Percentiles rank a stretch among this genome's conserved stretches.
phyloP scores from a whole-genome alignment of 768 basidiomycete genomes.

The Leccinellum albellum region DNA sequence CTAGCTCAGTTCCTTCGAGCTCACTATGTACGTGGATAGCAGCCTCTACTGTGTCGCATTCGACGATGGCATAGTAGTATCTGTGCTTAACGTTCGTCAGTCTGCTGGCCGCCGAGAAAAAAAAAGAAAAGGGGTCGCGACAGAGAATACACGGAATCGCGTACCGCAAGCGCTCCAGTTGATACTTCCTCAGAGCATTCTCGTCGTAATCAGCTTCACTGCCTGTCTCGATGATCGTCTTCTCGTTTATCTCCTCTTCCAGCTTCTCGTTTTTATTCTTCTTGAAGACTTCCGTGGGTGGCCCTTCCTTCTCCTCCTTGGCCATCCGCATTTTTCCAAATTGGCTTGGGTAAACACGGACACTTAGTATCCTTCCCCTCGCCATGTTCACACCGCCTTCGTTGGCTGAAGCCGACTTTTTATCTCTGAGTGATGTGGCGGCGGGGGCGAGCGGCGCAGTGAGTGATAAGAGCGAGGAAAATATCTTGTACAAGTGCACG shows the following conservation, averaged over 20 bases:
- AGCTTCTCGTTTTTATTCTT: conserved; percentile 38
- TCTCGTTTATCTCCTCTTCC: conserved; percentile 57
- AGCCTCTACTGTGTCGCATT: conserved; percentile 75
- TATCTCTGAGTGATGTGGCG: conserved; percentile 20
- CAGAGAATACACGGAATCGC: not conserved
- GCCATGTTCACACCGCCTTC: conserved; percentile 30
- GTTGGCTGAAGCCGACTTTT: conserved; percentile 8
- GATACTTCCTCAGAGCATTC: conserved; percentile 84
- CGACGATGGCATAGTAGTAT: conserved; percentile 93
- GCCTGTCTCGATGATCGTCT: conserved; percentile 58
- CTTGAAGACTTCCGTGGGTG: conserved; percentile 80
- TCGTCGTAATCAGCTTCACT: conserved; percentile 78
- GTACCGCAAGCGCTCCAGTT: conserved; percentile 87
- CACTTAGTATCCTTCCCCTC: conserved; percentile 67
- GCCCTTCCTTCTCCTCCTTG: conserved; percentile 86
- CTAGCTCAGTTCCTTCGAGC: conserved; percentile 91
- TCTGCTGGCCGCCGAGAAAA: not conserved
- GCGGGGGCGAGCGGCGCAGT: conserved; percentile 41
- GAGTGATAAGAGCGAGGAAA: conserved; percentile 77
- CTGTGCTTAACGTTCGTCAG: conserved; percentile 39
- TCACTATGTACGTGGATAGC: conserved; percentile 80
- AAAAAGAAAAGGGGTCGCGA: too few species aligned
- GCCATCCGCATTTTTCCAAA: conserved; percentile 88
- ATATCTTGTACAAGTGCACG: conserved; percentile 85
- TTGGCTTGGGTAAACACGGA: conserved; percentile 87